Base-by-base conservation (phyloP, 2,329 filamentous ascomycete species). In the Phyllosticta ampelicida region DNA sequence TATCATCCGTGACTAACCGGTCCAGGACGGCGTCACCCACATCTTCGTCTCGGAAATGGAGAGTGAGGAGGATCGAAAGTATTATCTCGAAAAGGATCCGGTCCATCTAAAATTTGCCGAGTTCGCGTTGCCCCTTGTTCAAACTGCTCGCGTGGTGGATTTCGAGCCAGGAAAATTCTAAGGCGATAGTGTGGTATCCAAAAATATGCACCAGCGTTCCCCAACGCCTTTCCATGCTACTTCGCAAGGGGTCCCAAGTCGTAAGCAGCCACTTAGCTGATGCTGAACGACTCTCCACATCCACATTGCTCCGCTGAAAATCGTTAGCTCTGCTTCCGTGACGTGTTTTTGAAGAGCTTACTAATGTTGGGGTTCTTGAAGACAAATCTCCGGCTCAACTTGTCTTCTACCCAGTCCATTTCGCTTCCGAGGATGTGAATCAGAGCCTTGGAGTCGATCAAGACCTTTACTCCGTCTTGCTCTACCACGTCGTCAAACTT, bases 371-470 rank as follows among this genome's bases (percentile, higher is more conserved):
- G 94, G 71, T 99, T 99, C 70, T 84, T 86, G 75, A 99, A 99
- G 54, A 96, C 85, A 73, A 99, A 99, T 63, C 89, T 81, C 73
- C 91, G 83, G 71, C 87, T 95, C 63, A 99, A 76, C 77, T 95
- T 96, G 67, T 97, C 94, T 74, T 97, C 91, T 10, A 92, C 80
- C 91, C 92, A 99, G 70, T 99, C 94, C 94, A 99, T 99, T 75
- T 97, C 92, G 69, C 88, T 96, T 5, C 94, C 94, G 66, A 99
- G 96, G 56, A 99, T 97, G 73, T 92, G 97, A 71, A 99, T 91
- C 54, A 99, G 77, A 49, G 94, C 94, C 77, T 96, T 97, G 79
- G 89, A 95, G 73, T 99, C 94, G 59, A 99, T 94, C 70, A 97
- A 73, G 30, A 99, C 92, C 74, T 89, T 92, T 59, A 99, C 92